Percentiles rank a stretch among this genome's conserved stretches.
These are phyloP conservation scores for Dendrobium catenatum DNA, from an alignment of 106 monocot species.

Conservation along the genomic window DNA sequence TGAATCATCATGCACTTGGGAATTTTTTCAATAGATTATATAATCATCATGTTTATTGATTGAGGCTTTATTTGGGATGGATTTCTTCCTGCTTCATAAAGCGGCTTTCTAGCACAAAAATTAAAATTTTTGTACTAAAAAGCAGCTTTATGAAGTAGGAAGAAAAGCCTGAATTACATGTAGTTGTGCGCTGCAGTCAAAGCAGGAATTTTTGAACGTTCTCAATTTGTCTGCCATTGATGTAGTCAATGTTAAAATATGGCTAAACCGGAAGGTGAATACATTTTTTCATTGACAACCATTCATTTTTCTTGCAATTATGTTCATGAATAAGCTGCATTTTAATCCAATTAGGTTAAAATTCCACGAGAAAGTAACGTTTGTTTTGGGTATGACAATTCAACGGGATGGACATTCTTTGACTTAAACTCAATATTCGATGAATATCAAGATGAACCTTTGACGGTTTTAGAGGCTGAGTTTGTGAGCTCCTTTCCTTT, in stretches of 20 bases:
- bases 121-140: too few species aligned
- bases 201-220: slow-evolving; percentile 51
- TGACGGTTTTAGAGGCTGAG: slow-evolving; percentile 55
- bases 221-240: slow-evolving; percentile 45
- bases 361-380: slow-evolving; percentile 52
- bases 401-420: slow-evolving; percentile 50
- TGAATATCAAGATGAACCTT: slow-evolving; percentile 49
- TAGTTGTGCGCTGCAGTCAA: slow-evolving; percentile 47
- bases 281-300: neutral
- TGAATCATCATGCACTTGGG: too few species aligned
- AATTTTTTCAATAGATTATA: too few species aligned
- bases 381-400: slow-evolving; percentile 46
- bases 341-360: slow-evolving; percentile 28
- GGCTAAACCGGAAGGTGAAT: slow-evolving; percentile 69
- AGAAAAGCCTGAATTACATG: slow-evolving; percentile 12
- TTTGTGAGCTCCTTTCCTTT: slow-evolving; percentile 37
- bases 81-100: too few species aligned
- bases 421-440: slow-evolving; percentile 62
- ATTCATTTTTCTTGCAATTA: neutral
- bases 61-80: too few species aligned
- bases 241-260: slow-evolving; percentile 55
- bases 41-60: slow-evolving; percentile 6
- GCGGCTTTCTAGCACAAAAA: too few species aligned
- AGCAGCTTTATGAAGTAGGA: too few species aligned
- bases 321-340: neutral